These are phyloP conservation scores for Turritis glabra DNA, from an alignment of 345 rosid genomes.

Conservation along the genomic window DNA sequence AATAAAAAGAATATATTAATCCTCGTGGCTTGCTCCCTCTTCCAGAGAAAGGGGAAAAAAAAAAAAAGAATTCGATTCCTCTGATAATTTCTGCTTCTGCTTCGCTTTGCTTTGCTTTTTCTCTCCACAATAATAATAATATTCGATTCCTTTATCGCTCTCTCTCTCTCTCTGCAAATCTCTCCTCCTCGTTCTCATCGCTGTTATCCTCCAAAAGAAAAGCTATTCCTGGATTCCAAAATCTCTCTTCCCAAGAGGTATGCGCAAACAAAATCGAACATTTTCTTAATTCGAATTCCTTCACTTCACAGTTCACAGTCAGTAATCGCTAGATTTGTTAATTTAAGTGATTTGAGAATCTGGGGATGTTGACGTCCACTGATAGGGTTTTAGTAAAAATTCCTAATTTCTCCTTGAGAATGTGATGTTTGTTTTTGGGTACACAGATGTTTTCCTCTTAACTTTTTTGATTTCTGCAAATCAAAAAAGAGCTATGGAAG, in stretches of 20 bases:
- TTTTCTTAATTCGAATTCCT: conserved; percentile 8
- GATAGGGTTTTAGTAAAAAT: background rate
- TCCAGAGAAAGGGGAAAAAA: conserved; percentile 18
- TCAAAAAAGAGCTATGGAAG: conserved; percentile 53
- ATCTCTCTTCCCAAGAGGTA: conserved; percentile 21
- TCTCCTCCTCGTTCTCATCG: conserved; percentile 41
- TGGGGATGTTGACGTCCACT: conserved; percentile 7
- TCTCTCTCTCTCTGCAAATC: conserved; percentile 7
- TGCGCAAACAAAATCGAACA: background rate
- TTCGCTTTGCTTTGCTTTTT: conserved; percentile 5
- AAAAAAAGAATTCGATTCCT: background rate
- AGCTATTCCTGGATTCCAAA: conserved; percentile 15
- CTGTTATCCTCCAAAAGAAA: background rate
- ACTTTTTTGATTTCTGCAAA: background rate
- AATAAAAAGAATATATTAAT: no score
- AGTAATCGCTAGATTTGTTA: background rate
- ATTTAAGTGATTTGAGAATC: conserved; percentile 10
- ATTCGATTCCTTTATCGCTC: background rate
- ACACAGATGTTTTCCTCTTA: conserved; percentile 34
- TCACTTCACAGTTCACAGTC: conserved; percentile 23
- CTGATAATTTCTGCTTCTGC: conserved; percentile 39
- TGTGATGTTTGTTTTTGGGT: background rate
- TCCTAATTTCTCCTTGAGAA: background rate
- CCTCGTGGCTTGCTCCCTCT: conserved; percentile 14
- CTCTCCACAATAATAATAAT: conserved; percentile 3